phyloP scores from a whole-genome alignment of 768 basidiomycete species.

The Lactifluus piperatus region DNA sequence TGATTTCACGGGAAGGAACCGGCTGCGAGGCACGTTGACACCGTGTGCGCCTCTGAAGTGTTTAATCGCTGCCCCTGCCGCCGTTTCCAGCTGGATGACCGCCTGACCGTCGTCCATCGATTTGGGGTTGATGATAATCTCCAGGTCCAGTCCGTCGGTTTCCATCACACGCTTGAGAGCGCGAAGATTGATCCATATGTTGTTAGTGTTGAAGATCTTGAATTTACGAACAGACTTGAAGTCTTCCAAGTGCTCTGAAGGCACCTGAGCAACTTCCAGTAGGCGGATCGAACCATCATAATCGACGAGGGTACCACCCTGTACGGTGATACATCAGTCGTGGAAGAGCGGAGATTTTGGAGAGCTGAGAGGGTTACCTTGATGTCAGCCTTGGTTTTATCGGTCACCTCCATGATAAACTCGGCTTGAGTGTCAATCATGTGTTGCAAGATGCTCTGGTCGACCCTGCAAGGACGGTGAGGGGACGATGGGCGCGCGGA shows the following conservation, averaged over 20 bases:
- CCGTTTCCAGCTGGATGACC: conserved; percentile 72
- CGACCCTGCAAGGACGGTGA: conserved; percentile 37
- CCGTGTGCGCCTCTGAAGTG: conserved; percentile 59
- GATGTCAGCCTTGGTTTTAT: conserved; percentile 78
- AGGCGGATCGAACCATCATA: conserved; percentile 59
- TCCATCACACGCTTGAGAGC: conserved; percentile 74
- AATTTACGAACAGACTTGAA: conserved; percentile 73
- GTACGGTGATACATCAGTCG: not conserved
- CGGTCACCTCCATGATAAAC: conserved; percentile 71
- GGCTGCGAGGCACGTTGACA: conserved; percentile 63
- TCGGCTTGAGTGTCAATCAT: conserved; percentile 58
- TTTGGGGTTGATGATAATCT: conserved; percentile 76
- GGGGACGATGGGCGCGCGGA: conserved; percentile 4
- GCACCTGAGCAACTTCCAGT: conserved; percentile 72
- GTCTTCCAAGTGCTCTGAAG: conserved; percentile 62
- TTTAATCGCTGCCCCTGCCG: conserved; percentile 69
- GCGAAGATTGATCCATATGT: conserved; percentile 46
- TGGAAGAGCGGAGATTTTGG: not conserved
- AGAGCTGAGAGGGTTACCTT: conserved; percentile 30
- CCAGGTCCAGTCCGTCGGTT: conserved; percentile 56
- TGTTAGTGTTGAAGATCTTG: conserved; percentile 75
- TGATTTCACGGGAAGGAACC: conserved; percentile 60
- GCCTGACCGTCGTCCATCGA: conserved; percentile 58
- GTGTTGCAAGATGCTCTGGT: conserved; percentile 55
- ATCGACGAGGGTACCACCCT: conserved; percentile 59